These are phyloP conservation scores for Rhodotorula sp. DNA, from an alignment of 1,284 basidiomycete species.

Conservation along the genomic window DNA sequence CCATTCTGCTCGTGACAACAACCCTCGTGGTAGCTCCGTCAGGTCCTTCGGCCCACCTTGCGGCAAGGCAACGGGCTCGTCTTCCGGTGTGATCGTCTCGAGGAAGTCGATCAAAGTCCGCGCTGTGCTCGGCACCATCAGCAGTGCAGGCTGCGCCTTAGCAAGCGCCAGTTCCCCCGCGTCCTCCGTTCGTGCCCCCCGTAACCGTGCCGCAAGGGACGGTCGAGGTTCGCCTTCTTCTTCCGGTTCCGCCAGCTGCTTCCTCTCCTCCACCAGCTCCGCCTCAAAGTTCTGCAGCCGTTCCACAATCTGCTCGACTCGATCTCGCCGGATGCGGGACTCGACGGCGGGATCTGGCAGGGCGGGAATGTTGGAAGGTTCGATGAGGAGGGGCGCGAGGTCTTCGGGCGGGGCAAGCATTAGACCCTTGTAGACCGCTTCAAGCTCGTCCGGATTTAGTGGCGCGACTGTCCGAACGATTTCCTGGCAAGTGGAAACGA, in stretches of 20 bases:
- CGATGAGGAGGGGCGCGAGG: constrained; percentile 15
- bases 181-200: background rate
- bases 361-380: constrained; percentile 7
- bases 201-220: constrained; percentile 14
- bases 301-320: constrained; percentile 25
- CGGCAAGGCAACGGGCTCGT: too few species aligned
- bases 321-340: constrained; percentile 3
- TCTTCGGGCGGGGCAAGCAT: constrained; percentile 24
- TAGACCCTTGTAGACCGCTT: constrained; percentile 31
- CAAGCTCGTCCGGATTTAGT: constrained; percentile 27
- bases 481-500: constrained; percentile 4
- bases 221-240: background rate
- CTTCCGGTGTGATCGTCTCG: background rate
- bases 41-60: background rate
- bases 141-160: background rate
- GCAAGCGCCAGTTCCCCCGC: background rate
- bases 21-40: constrained; percentile 28
- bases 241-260: background rate
- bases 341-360: constrained; percentile 23
- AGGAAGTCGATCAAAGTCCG: constrained; percentile 14
- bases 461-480: constrained; percentile 18
- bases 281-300: constrained; percentile 18
- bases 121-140: background rate
- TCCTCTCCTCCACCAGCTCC: constrained; percentile 8
- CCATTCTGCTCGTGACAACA: constrained; percentile 59